Conservation (phyloP, 768 basidiomycete species). For the Clitopilus passeckerianus region DNA sequence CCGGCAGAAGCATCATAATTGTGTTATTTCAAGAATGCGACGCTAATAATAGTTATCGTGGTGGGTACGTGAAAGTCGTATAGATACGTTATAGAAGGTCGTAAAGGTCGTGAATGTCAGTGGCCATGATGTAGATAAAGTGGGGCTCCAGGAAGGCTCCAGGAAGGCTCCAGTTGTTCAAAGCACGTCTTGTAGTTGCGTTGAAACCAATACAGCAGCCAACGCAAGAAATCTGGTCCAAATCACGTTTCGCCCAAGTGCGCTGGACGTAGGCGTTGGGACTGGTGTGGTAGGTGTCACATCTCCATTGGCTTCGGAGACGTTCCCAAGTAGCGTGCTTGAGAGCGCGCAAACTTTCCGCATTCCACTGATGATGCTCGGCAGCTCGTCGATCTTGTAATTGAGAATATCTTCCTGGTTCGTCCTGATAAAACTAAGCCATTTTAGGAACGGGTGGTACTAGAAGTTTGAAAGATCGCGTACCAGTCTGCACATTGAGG, state of each 20-base stretch:
- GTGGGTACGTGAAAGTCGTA: conserved; percentile 10
- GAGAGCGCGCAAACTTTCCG: conserved; percentile 46
- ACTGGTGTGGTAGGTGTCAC: conserved; percentile 21
- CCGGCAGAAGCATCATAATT: too few species aligned
- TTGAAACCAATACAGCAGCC: not conserved
- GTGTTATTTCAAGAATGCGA: too few species aligned
- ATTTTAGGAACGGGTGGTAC: not conserved
- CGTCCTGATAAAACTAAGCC: conserved; percentile 47
- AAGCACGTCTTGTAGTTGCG: not conserved
- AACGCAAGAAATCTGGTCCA: conserved; percentile 1
- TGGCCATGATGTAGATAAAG: not conserved
- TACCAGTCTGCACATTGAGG: conserved; percentile 71
- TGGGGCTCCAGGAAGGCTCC: not conserved
- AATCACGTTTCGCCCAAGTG: conserved; percentile 1
- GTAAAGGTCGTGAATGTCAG: conserved; percentile 1
- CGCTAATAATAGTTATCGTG: not conserved
- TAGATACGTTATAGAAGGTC: conserved; percentile 6
- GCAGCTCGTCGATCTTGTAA: conserved; percentile 35
- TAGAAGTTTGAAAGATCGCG: conserved; percentile 7
- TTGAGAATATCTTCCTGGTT: conserved; percentile 48
- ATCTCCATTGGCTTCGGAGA: conserved; percentile 37
- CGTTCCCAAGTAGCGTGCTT: conserved; percentile 50
- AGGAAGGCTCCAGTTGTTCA: too few species aligned
- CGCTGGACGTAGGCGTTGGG: conserved; percentile 17
- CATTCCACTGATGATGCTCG: conserved; percentile 44